phyloP scores from a whole-genome alignment of 305 asterid genomes.

The Fraxinus albicans region DNA sequence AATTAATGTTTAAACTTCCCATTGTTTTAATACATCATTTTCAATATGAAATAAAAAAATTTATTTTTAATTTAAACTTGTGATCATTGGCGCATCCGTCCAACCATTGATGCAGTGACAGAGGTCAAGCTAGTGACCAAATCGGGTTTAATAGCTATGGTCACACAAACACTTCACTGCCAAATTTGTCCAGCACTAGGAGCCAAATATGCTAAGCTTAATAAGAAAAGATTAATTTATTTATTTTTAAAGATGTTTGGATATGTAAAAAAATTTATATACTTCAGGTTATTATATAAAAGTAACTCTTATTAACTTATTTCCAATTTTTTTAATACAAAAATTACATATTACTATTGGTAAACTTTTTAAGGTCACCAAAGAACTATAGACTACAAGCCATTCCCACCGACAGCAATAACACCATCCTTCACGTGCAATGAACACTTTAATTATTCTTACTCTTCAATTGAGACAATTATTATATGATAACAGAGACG shows the following conservation, averaged over 20 bases:
- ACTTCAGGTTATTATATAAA: neutral
- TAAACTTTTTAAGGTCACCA: neutral
- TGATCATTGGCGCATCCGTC: neutral
- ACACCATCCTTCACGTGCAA: constrained; percentile 21
- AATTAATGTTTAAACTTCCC: neutral
- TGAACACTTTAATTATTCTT: neutral
- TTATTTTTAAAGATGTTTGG: neutral
- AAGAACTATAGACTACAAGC: neutral
- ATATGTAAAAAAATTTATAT: neutral
- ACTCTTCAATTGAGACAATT: neutral
- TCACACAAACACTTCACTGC: neutral
- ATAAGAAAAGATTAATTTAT: neutral
- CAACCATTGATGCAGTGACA: neutral
- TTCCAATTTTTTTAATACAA: neutral
- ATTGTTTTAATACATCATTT: neutral
- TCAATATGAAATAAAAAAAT: neutral
- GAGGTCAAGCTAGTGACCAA: neutral
- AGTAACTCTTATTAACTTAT: neutral
- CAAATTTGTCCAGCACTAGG: neutral
- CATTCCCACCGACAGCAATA: neutral
- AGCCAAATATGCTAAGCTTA: neutral
- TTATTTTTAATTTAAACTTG: neutral
- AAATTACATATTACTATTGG: neutral
- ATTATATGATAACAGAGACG: neutral
- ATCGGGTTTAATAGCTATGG: neutral